A percentile compares a stretch with the other conserved stretches of the same genome.
These are phyloP conservation scores for Dichotomopilus funicola DNA, from an alignment of 2,329 filamentous ascomycete species.

Conservation along the genomic window DNA sequence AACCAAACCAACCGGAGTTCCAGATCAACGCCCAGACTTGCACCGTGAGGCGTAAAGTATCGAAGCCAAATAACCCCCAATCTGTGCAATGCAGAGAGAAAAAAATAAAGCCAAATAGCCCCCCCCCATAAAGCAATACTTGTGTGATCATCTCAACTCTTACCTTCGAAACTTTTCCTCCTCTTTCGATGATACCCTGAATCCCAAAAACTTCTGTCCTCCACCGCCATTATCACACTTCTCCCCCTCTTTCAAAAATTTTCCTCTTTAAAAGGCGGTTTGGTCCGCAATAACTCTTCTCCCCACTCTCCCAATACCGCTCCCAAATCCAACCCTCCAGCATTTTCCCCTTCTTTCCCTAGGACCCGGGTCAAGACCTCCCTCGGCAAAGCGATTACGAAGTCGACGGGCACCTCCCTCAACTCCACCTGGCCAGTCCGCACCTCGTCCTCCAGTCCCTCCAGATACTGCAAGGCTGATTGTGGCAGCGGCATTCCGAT, in stretches of 20 bases:
- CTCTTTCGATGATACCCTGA: not conserved
- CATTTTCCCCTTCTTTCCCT: not conserved
- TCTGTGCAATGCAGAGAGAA: no score
- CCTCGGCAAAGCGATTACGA: not conserved
- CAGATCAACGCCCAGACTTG: no score
- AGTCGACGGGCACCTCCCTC: not conserved
- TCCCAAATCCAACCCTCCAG: not conserved
- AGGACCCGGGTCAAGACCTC: not conserved
- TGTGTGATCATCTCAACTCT: not conserved
- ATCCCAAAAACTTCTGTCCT: not conserved
- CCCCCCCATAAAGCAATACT: no score
- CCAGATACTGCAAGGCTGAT: not conserved
- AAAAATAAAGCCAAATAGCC: no score
- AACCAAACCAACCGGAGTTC: no score
- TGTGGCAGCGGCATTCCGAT: not conserved
- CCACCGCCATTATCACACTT: not conserved
- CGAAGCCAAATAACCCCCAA: no score
- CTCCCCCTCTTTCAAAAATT: not conserved
- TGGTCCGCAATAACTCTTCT: not conserved
- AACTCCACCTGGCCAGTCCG: not conserved
- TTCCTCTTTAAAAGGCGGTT: not conserved
- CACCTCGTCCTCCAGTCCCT: not conserved
- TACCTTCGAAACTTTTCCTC: not conserved
- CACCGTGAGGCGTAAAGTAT: no score
- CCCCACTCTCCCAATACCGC: not conserved